Base-by-base conservation (phyloP, 2,329 filamentous ascomycete genomes). In the Stromatinia cepivora region DNA sequence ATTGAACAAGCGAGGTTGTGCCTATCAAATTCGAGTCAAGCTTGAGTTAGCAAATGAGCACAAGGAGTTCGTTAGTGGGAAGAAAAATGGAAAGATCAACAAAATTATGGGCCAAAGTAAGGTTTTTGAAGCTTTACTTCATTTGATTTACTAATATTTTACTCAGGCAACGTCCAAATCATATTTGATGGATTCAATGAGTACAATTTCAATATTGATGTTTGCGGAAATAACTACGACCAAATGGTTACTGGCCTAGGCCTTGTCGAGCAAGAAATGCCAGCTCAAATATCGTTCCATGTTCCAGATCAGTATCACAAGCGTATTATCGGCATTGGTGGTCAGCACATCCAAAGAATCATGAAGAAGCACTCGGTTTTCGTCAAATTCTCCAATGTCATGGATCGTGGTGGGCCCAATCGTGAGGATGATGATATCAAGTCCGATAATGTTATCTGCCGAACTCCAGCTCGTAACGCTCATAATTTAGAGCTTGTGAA, bases 291-390 rank as follows among this genome's bases (percentile, higher is more conserved):
- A 78, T 98, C 95, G 0, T 99, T 99, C 85, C 95, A 99, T 78
- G 95, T 99, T 39, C 95, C 95, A 4, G 95, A 99, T 77, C 95
- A 98, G 81, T 99, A 99, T 79, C 95, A 99, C 82, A 99, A 99
- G 83, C 93, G 95, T 62, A 99, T 99, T 78, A 99, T 99, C 73
- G 95, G 95, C 66, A 98, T 99, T 76, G 95, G 95, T 71, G 95
- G 95, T 13, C 94, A 98, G 79, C 95, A 99, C 78, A 99, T 99
- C 75, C 95, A 99, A 81, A 92, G 94, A 68, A 98, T 99, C 83
- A 99, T 99, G 95, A 98, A 99, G 84, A 98, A 98, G 82, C 97
- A 99, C 81, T 98, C 95, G 0, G 95, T 99, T 75, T 99, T 99
- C 76, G 95, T 99, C 82, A 99, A 99, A 79, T 99, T 99, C 78